A percentile compares a stretch with the other conserved stretches of the same genome.
Conservation (phyloP, 2,329 filamentous ascomycete genomes). For the Venturia pyrina region DNA sequence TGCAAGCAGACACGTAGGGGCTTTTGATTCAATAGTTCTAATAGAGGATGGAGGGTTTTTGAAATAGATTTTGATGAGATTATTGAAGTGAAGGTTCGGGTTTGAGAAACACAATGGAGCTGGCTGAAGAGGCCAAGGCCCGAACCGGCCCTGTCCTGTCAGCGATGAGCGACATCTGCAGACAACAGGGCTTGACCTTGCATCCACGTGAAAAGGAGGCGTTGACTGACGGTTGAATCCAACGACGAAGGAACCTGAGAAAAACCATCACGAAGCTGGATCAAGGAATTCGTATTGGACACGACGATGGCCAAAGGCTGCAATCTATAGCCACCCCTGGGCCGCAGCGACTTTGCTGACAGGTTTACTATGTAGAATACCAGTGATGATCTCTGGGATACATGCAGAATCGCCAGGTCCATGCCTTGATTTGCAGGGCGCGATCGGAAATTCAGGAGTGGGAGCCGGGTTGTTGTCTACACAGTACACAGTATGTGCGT, state of each 20-base stretch:
- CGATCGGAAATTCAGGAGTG: no score
- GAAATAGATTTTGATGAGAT: neutral
- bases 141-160: neutral
- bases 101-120: neutral
- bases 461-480: no score
- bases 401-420: neutral
- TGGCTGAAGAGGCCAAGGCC: neutral
- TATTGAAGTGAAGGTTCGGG: neutral
- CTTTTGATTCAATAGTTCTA: neutral
- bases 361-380: neutral
- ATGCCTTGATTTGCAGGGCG: neutral
- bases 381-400: neutral
- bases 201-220: neutral
- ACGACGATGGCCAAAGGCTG: neutral
- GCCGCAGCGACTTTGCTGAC: neutral
- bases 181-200: neutral
- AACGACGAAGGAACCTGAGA: neutral
- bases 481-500: neutral
- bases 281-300: neutral
- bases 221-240: neutral
- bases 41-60: neutral
- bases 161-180: neutral
- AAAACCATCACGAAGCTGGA: neutral
- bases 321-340: no score
- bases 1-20: neutral